Evolutionary conservation across 2,329 filamentous ascomycete genomes (phyloP).

Genomic region (Microsporum canis): DNA sequence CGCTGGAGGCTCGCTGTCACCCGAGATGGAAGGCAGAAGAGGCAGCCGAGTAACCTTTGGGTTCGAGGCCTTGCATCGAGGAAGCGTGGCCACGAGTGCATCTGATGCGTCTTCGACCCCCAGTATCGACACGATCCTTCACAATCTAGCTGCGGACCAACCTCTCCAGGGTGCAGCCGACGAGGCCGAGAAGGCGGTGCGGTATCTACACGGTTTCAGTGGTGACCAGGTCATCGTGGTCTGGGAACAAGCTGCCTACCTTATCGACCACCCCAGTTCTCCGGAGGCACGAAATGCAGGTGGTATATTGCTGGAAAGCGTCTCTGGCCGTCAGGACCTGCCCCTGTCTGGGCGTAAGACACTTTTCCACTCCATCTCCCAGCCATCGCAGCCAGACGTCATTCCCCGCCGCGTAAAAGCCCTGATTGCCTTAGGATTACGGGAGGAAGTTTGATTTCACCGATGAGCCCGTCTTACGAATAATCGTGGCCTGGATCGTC

Average conservation of each 20-base stretch:
- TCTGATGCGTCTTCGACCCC: constrained; percentile 28
- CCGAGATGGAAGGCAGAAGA: constrained; percentile 25
- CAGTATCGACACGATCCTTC: constrained; percentile 30
- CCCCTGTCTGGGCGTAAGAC: constrained; percentile 24
- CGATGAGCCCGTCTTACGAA: constrained; percentile 27
- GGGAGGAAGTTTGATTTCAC: constrained; percentile 34
- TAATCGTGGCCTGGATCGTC: constrained; percentile 30
- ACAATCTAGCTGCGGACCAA: constrained; percentile 25
- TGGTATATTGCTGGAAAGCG: constrained; percentile 27
- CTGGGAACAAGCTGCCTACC: constrained; percentile 31
- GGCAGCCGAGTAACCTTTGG: constrained; percentile 25
- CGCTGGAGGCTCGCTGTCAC: constrained; percentile 20
- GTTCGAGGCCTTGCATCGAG: constrained; percentile 34
- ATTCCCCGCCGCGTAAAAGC: constrained; percentile 30
- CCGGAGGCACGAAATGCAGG: constrained; percentile 28
- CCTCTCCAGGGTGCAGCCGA: constrained; percentile 28
- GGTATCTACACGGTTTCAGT: constrained; percentile 26
- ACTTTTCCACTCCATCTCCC: constrained; percentile 29
- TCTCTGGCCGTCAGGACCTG: constrained; percentile 31
- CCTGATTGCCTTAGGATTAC: constrained; percentile 32
- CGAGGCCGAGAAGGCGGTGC: constrained; percentile 28
- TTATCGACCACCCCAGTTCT: constrained; percentile 27
- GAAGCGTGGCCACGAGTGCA: constrained; percentile 24
- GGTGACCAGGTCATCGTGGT: constrained; percentile 31
- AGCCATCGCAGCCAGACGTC: constrained; percentile 26